Base-by-base conservation (phyloP, 768 basidiomycete genomes). In the Amanita inopinata region DNA sequence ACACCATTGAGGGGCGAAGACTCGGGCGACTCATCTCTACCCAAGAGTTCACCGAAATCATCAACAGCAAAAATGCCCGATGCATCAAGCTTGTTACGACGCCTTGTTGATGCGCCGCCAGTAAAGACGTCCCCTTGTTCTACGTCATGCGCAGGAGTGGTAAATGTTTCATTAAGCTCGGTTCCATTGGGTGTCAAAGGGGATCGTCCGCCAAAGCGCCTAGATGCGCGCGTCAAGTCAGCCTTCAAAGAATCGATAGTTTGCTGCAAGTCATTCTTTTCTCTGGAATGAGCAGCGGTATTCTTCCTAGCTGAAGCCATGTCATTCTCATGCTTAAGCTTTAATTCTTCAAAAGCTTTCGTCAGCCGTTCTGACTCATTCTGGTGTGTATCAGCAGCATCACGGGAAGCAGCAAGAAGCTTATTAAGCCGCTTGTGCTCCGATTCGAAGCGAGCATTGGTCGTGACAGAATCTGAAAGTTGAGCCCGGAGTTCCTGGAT, bases 311-410 rank as follows among this genome's bases (percentile, higher is more conserved):
- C 86, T 47, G 87, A 83, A 2, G 94, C 96, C 45, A 97, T 75
- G 49, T 96, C 91, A 10, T 91, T 90, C 63, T 98, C 94, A 55
- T 97, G 92, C 59, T 91, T 93, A 40, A 76, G 73, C 56, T 86
- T 89, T 57, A 90, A 66, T 39, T 89, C 86, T 34, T 81, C 79
- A 15, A 83, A 61, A 4, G 71, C 56, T 33, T 62, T 63, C 48
- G 74, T 69, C 35, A 88, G 70, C 19, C 82, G 77, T 48, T 93
- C 89, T 1, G 71, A 63, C 56, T 96, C 93, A 51, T 79, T 86
- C 66, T 94, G 94, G 64, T 88, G 79, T 34, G 78, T 73, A 54
- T 98, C 96, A 12, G 76, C 70, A 5, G 78, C 58, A 54, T 93
- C 88, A 17, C 86, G 80, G 2, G 84, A 62, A 3, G 70, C 62